Conservation (phyloP, 805 yeast species). For the Saccharomycopsis sp. region DNA sequence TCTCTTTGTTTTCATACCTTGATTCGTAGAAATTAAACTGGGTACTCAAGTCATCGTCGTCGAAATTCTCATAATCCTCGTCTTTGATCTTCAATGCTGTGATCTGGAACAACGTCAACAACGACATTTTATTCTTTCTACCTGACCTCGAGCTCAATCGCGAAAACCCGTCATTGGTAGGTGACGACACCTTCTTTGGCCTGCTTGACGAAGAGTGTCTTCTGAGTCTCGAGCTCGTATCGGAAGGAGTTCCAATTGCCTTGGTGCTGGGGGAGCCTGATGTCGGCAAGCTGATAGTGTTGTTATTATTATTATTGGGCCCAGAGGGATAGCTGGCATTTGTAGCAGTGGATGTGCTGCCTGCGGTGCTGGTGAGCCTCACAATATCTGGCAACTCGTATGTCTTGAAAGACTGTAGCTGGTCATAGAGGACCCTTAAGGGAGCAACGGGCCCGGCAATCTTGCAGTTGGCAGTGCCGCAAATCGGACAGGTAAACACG, state of each 20-base stretch:
- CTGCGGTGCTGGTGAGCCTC: too few species aligned
- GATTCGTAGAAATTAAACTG: constrained; percentile 8
- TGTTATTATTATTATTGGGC: too few species aligned
- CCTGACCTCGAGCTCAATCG: constrained; percentile 2
- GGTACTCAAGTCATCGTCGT: constrained; percentile 5
- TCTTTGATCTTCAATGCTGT: constrained; percentile 20
- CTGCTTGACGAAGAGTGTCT: too few species aligned
- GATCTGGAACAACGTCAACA: constrained; percentile 14
- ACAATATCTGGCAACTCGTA: too few species aligned
- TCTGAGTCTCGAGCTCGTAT: too few species aligned
- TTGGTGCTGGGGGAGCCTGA: too few species aligned
- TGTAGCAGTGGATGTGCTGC: too few species aligned
- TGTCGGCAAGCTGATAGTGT: too few species aligned
- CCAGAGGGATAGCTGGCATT: too few species aligned
- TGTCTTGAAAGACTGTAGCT: neutral
- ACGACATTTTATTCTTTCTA: constrained; percentile 12
- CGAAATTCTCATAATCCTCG: constrained; percentile 9
- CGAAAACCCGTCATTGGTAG: constrained; percentile 6
- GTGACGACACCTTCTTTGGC: too few species aligned
- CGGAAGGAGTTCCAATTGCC: too few species aligned
- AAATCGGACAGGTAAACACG: constrained; percentile 10
- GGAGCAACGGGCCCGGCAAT: constrained; percentile 16
- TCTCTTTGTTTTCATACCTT: neutral
- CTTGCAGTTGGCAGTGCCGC: constrained; percentile 1
- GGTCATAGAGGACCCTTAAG: constrained; percentile 10